A percentile compares a stretch with the other conserved stretches of the same genome.
Evolutionary conservation across 805 yeast species (phyloP).

Genomic region (Suhomyces sp.): DNA sequence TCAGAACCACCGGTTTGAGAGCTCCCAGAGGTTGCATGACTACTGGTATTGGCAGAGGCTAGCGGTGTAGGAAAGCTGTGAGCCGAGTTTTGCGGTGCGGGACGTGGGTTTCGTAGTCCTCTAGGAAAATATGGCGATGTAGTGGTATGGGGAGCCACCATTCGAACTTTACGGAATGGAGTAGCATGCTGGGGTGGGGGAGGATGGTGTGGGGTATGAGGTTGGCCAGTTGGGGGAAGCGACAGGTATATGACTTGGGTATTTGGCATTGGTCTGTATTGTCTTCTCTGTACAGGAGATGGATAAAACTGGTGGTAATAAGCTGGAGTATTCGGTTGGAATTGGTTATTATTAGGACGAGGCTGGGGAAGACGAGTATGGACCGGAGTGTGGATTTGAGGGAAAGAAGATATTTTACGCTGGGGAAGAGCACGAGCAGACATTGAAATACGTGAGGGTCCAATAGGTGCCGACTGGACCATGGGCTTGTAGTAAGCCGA

Average conservation of each 20-base stretch:
- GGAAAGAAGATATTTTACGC: neutral
- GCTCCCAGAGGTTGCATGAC: neutral
- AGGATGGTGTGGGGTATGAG: neutral
- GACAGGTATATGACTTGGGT: slow-evolving; percentile 11
- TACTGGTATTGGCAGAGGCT: slow-evolving; percentile 1
- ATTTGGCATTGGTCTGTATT: slow-evolving; percentile 10
- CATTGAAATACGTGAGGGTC: slow-evolving; percentile 3
- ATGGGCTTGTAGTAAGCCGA: slow-evolving; percentile 14
- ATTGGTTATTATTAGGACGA: neutral
- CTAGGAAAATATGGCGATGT: slow-evolving; percentile 8
- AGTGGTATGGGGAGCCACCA: slow-evolving; percentile 10
- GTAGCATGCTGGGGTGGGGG: slow-evolving; percentile 6
- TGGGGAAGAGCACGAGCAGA: neutral
- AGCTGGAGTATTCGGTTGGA: neutral
- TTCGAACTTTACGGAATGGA: slow-evolving; percentile 7
- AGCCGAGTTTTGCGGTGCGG: neutral
- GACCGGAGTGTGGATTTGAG: neutral
- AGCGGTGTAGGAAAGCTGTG: neutral
- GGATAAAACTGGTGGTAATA: slow-evolving; percentile 7
- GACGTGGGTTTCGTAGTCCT: slow-evolving; percentile 5
- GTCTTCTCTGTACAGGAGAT: slow-evolving; percentile 10
- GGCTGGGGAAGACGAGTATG: neutral
- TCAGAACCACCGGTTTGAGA: neutral
- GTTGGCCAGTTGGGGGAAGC: slow-evolving; percentile 5
- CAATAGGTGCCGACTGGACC: slow-evolving; percentile 36